Evolutionary conservation across 495 filamentous ascomycete genomes (phyloP), one percentile per base, ranked within the genome.

Genomic region (Penicillium waksmanii): DNA sequence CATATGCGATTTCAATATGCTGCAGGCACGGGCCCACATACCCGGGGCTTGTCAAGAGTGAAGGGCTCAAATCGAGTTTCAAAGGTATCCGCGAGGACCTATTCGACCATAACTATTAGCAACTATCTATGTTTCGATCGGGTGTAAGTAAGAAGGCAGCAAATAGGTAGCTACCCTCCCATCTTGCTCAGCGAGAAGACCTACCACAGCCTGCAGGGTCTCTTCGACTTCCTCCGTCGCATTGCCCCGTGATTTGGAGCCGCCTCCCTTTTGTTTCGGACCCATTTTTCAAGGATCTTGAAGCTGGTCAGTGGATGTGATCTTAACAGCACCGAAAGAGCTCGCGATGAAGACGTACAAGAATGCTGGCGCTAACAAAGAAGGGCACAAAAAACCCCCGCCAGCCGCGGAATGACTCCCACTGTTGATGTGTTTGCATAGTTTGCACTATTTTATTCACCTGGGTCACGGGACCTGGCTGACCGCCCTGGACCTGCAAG

Each of bases 61-160:
- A 99, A 96, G 0, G 95, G 95, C 57, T 80, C 83, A 71, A 97
- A 98, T 70, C 90, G 79, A 9, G 91, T 93, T 74, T 97, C 92
- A 71, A 95, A 98, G 7, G 92, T 91, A 80, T 98, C 96, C 58
- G 93, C 89, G 63, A 98, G 85, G 21, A 96, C 79, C 87, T 87
- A 77, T 3, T 48, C 19, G 31, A 34, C 47, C 0, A 46, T 43
- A 53, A n/a, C 35, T 31, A 54, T 71, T 56, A 66, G 51, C 15
- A 38, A 44, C 53, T 61, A 63, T 66, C 1, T 11, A 12, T 38
- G 4, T 12, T 38, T 38, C 36, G 36, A 13, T n/a, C 36, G 36
- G 36, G 5, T 12, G 36, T 18, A 11, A 48, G 23, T 5, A 64
- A 53, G 33, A 68, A 56, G 59, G 55, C 47, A 17, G 21, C 57